Base-by-base conservation (phyloP, 1,284 basidiomycete genomes). In the Schizopora paradoxa region DNA sequence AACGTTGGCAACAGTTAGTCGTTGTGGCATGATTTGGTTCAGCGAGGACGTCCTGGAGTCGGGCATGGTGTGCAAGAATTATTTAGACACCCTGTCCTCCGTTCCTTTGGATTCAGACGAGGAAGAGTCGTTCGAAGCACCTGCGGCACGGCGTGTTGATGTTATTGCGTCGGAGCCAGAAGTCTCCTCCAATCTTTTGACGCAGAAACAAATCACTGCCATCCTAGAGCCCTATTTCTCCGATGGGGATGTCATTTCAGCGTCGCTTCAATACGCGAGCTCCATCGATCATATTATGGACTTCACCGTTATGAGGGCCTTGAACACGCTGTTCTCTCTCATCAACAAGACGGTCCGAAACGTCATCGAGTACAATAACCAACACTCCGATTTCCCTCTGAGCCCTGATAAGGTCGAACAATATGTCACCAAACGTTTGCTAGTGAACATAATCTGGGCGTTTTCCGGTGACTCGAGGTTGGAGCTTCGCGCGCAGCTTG, bases 11-110 rank as follows among this genome's bases (percentile, higher is more conserved):
- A 99, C 96, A 11, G 97, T 99, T 70, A 96, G 92, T 79, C 94
- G 96, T 47, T 99, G 96, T 63, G 96, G 96, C 64, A 99, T 99
- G 96, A 95, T 99, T 58, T 99, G 96, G 96, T 99, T 99, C 70
- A 97, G 92, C 61, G 92, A 97, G 51, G 93, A 97, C 53, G 85
- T 95, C 39, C 83, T 99, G 25, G 82, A 90, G 52, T 83, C 92
- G 2, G 69, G 76, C 3, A 98, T 99, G 96, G 80, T 97, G 25
- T 97, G 89, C 66, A 78, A 77, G 38, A 81, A 97, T 62, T 95
- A 97, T 60, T 79, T 99, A 37, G 76, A 81, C 40, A 83, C 83
- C 0, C 73, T 98, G 26, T 76, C 83, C 0, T 73, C 80, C 5
- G 72, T 85, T 3, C 80, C 91, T n/a, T 68, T 99, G 55, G 91